These are phyloP conservation scores for Kwoniella mangroviensis DNA, from an alignment of 768 basidiomycete species.

Conservation along the genomic window DNA sequence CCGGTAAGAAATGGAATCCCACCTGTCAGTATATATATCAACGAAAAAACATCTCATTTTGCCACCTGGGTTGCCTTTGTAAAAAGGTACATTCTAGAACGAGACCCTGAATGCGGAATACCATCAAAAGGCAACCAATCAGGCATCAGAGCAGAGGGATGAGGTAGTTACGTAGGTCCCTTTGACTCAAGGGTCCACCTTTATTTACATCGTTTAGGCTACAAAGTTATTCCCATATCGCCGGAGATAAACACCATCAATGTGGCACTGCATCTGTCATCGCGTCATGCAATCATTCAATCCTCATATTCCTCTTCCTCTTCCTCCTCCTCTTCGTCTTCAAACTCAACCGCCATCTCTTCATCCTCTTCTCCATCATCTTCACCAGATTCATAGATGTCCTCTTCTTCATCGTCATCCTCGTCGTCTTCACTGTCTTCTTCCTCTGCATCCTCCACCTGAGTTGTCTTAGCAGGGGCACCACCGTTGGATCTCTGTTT, in stretches of 20 bases:
- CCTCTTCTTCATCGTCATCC: conserved; percentile 38
- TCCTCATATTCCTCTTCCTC: conserved; percentile 45
- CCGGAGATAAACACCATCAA: background rate
- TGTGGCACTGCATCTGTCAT: conserved; percentile 14
- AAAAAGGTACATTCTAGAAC: conserved; percentile 11
- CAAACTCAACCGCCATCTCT: conserved; percentile 28
- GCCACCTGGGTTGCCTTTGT: conserved; percentile 8
- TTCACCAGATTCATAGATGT: conserved; percentile 32
- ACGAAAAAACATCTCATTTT: conserved; percentile 1
- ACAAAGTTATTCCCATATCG: conserved; percentile 13
- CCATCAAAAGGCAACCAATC: background rate
- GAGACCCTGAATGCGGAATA: conserved; percentile 16
- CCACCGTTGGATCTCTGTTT: conserved; percentile 63
- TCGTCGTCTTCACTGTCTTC: conserved; percentile 51
- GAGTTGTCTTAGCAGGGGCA: conserved; percentile 45
- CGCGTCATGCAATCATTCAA: background rate
- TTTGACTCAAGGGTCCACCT: background rate
- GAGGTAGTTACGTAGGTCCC: background rate
- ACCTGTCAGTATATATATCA: conserved; percentile 15
- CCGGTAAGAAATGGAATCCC: conserved; percentile 3
- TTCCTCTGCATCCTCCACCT: conserved; percentile 58
- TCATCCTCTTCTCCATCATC: conserved; percentile 31
- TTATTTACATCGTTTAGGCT: background rate
- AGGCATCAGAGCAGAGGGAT: background rate
- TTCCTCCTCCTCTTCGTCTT: conserved; percentile 42